These are phyloP conservation scores for Sorghum bicolor DNA, from an alignment of 176 grass and related monocot genomes.

Conservation along the genomic window Sorghum_bicolor_NCBIv3 NC_012879.2:3326001-3326500, in stretches of 20 bases:
- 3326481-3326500: too few relatives aligned
- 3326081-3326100: not conserved
- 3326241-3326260: not conserved
- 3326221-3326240: too few relatives aligned
- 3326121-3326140: not conserved
- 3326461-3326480: too few relatives aligned
- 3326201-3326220: not conserved
- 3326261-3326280: not conserved
- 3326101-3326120: slow-evolving; percentile 7
- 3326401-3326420: too few relatives aligned
- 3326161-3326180: not conserved
- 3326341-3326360: not conserved
- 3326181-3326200: slow-evolving; percentile 20
- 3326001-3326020: not conserved
- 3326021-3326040: not conserved
- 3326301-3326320: not conserved
- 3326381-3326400: too few relatives aligned
- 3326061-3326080: not conserved
- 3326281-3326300: not conserved
- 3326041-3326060: slow-evolving; percentile 1
- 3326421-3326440: too few relatives aligned
- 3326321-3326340: not conserved
- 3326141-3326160: too few relatives aligned
- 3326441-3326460: too few relatives aligned
- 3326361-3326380: too few relatives aligned